These are phyloP conservation scores for Blastobotrys robertii DNA, from an alignment of 805 yeast species.

Conservation along the genomic window DNA sequence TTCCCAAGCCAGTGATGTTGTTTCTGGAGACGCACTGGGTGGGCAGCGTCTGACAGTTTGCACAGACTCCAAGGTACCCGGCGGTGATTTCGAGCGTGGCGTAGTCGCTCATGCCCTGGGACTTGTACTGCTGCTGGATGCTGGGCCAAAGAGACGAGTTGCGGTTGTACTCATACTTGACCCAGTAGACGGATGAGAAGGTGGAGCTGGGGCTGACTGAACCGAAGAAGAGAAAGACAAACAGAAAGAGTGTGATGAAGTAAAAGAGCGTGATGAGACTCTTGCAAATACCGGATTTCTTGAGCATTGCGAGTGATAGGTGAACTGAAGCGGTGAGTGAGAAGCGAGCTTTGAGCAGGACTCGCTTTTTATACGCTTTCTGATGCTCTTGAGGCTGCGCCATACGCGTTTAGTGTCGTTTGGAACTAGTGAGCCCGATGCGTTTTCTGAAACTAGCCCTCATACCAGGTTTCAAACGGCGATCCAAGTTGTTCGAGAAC, in stretches of 20 bases:
- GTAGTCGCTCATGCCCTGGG: slow-evolving; percentile 4
- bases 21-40: slow-evolving; percentile 7
- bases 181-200: slow-evolving; percentile 12
- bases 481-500: too few species aligned
- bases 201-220: slow-evolving; percentile 9
- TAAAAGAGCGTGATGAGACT: neutral
- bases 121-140: neutral
- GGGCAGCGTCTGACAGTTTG: neutral
- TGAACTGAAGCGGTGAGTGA: too few species aligned
- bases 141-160: slow-evolving; percentile 5
- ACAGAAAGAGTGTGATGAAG: too few species aligned
- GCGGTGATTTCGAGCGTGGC: slow-evolving; percentile 10
- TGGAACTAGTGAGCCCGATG: too few species aligned
- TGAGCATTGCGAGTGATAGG: too few species aligned
- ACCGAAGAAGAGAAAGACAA: slow-evolving; percentile 13
- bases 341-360: too few species aligned
- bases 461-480: too few species aligned
- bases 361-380: too few species aligned
- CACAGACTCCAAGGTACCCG: slow-evolving; percentile 15
- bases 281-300: neutral
- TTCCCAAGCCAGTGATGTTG: slow-evolving; percentile 3
- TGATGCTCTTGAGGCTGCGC: too few species aligned
- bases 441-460: too few species aligned
- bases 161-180: slow-evolving; percentile 12
- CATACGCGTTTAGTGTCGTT: too few species aligned